Base-by-base conservation (phyloP, 345 rosid genomes). In the Eucalyptus polybractea region DNA sequence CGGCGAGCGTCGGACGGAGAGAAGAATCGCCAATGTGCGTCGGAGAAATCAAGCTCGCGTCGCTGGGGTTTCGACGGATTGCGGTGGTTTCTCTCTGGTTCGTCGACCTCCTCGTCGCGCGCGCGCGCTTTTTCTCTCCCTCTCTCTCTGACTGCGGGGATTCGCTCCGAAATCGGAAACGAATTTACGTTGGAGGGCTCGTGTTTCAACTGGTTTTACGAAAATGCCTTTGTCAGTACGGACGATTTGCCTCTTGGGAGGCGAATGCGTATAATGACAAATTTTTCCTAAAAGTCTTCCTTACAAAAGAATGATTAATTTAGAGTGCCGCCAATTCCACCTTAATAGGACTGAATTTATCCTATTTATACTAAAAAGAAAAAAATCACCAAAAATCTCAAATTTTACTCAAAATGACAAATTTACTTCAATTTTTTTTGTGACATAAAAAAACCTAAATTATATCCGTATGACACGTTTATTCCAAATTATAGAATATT, bases 1-100 rank as follows among this genome's bases (percentile, higher is more conserved):
- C 81, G 25, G 13, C 24, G 25, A 37, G 45, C 45, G 81, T 10
- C 0, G 81, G 22, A 33, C 45, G 0, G 81, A 37, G 21, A 0
- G 81, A 37, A 5, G 81, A 19, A 72, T 72, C 14, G 45, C 81
- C 10, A 72, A 72, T 37, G 81, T 5, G 44, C 81, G 81, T 19
- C 81, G 44, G 81, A 72, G 81, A 17, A 72, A 72, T 33, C 44
- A 13, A 72, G 81, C 44, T 72, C 5, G 81, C 45, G 42, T 19
- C 21, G 24, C 80, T 69, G 11, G 22, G 42, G 42, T 37, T 19
- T 33, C 81, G 25, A 37, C 81, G 81, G 25, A 72, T 33, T 33
- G 25, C 13, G 81, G 81, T 19, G 81, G 81, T 72, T 72, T 17
- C 81, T 19, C 81, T 33, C 81, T 72, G 81, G 81, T 19, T 37